These are phyloP conservation scores for Epithele typhae DNA, from an alignment of 768 basidiomycete species.

Conservation along the genomic window DNA sequence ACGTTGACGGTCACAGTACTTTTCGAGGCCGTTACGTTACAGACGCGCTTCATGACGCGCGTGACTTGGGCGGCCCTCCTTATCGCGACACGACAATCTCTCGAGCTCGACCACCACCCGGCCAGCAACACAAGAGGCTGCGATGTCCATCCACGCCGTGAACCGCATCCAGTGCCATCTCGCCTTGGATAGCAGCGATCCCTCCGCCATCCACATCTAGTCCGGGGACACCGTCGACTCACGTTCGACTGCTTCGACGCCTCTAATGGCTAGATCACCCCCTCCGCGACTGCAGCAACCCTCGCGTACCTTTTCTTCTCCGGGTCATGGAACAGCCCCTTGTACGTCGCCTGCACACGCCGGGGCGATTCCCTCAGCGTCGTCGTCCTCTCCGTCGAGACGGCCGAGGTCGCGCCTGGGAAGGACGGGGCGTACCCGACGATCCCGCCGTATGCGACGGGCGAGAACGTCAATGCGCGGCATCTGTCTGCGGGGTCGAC, in stretches of 20 bases:
- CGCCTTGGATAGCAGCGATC: too few species aligned
- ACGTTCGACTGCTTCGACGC: conserved; percentile 61
- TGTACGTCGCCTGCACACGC: conserved; percentile 45
- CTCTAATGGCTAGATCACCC: conserved; percentile 54
- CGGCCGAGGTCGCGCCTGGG: conserved; percentile 49
- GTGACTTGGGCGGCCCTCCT: too few species aligned
- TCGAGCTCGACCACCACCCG: too few species aligned
- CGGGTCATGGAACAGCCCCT: conserved; percentile 58
- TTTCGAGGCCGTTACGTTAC: too few species aligned
- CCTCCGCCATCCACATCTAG: conserved; percentile 42
- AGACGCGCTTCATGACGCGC: too few species aligned
- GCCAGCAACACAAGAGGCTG: too few species aligned
- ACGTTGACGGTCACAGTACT: too few species aligned
- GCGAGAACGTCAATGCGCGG: conserved; percentile 62
- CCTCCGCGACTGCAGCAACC: conserved; percentile 33
- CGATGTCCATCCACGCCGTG: too few species aligned
- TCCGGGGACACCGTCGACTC: conserved; percentile 54
- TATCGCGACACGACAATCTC: too few species aligned
- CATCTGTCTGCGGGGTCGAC: conserved; percentile 53
- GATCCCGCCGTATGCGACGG: conserved; percentile 58
- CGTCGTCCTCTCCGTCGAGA: conserved; percentile 46
- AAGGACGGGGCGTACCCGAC: conserved; percentile 50
- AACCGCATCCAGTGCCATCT: too few species aligned
- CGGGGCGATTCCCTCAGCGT: conserved; percentile 59
- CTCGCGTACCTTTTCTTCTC: conserved; percentile 41